Conservation (phyloP, 139 green algal species). For the Astrephomene gubernaculifera region DNA sequence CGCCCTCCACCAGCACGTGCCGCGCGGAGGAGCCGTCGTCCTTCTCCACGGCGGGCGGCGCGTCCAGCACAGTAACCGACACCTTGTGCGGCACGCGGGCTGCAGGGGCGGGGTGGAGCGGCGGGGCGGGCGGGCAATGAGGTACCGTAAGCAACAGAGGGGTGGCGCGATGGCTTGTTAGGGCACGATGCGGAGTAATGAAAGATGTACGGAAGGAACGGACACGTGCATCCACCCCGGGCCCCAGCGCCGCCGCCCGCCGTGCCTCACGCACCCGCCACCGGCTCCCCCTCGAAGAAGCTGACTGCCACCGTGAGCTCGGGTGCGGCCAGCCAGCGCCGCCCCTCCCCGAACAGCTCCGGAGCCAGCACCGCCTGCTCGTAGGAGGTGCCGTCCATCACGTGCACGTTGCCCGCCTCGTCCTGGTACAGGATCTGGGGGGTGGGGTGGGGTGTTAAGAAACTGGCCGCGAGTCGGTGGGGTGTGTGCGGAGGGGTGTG, state of each 20-base stretch:
- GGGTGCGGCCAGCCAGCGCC: slow-evolving; percentile 23
- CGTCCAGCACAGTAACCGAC: slow-evolving; percentile 36
- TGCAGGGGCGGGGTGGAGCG: neutral
- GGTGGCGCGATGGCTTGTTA: no score
- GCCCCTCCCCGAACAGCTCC: slow-evolving; percentile 39
- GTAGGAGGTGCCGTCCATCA: slow-evolving; percentile 39
- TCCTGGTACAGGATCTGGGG: slow-evolving; percentile 39
- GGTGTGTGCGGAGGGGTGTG: no score
- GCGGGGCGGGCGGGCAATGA: neutral
- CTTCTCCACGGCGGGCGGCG: slow-evolving; percentile 8
- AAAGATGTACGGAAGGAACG: no score
- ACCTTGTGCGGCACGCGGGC: slow-evolving; percentile 35
- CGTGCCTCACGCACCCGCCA: slow-evolving; percentile 8
- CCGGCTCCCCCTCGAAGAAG: slow-evolving; percentile 31
- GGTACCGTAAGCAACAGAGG: no score
- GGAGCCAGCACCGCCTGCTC: slow-evolving; percentile 25
- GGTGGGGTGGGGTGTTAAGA: no score
- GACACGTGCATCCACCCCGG: no score
- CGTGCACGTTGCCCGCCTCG: slow-evolving; percentile 35
- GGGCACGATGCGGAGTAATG: no score
- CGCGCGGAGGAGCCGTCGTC: slow-evolving; percentile 28
- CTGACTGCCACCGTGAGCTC: slow-evolving; percentile 27
- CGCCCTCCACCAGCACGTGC: slow-evolving; percentile 48
- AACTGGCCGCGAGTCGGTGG: no score
- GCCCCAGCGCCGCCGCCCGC: no score